These are phyloP conservation scores for Penicillium sclerotigenum DNA, from an alignment of 2,329 filamentous ascomycete genomes.

Conservation along the genomic window DNA sequence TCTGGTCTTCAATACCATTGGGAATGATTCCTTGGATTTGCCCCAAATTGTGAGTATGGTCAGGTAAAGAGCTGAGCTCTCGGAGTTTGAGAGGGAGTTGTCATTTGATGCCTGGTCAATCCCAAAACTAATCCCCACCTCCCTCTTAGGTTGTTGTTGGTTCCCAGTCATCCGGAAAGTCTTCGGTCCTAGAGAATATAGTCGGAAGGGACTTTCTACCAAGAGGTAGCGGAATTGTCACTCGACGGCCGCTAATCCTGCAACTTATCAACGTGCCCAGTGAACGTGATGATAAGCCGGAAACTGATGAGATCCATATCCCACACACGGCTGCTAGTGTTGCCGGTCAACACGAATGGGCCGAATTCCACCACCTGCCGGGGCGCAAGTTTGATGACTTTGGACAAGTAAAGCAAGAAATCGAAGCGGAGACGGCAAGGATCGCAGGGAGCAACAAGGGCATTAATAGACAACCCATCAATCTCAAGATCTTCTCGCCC, in stretches of 20 bases:
- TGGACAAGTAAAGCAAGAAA: conserved; percentile 87
- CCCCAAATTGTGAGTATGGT: conserved; percentile 81
- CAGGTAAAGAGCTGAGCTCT: neutral
- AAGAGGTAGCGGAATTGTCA: conserved; percentile 94
- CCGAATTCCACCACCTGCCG: conserved; percentile 93
- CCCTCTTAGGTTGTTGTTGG: conserved; percentile 81
- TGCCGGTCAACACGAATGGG: conserved; percentile 70
- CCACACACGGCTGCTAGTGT: conserved; percentile 77
- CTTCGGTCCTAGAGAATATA: conserved; percentile 97
- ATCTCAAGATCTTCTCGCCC: conserved; percentile 96
- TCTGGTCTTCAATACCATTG: conserved; percentile 98
- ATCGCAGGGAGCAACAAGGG: conserved; percentile 97
- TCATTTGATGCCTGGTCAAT: conserved; percentile 3
- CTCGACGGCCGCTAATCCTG: conserved; percentile 86
- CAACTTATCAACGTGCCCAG: conserved; percentile 95
- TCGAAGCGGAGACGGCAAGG: conserved; percentile 91
- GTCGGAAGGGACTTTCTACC: conserved; percentile 96
- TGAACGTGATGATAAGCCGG: conserved; percentile 65
- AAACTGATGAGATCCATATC: conserved; percentile 61
- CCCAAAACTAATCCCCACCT: conserved; percentile 10
- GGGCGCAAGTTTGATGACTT: conserved; percentile 89
- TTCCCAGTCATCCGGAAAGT: conserved; percentile 97
- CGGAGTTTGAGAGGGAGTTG: neutral
- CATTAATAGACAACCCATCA: conserved; percentile 96
- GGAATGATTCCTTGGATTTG: conserved; percentile 94